Percentiles rank a stretch among this genome's conserved stretches.
Evolutionary conservation across 108 stramenopile genomes (phyloP).

Genomic region (Skeletonema menzelii): DNA sequence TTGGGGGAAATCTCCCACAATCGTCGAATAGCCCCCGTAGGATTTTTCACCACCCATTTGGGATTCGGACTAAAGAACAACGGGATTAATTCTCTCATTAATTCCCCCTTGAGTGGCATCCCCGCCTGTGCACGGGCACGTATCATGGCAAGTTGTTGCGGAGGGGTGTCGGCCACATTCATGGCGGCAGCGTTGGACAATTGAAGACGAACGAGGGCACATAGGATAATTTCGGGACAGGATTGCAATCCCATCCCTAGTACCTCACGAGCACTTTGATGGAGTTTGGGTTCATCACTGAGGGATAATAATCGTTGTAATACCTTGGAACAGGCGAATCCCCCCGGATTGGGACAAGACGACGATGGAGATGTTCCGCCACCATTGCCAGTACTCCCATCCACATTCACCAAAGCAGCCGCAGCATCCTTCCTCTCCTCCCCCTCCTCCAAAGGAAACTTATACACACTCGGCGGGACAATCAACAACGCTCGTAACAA

Average conservation of each 20-base stretch:
- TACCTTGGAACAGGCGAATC: conserved; percentile 76
- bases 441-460: conserved; percentile 64
- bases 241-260: conserved; percentile 68
- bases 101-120: conserved; percentile 81
- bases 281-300: conserved; percentile 71
- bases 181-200: conserved; percentile 29
- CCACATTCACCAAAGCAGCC: conserved; percentile 26
- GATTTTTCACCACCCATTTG: conserved; percentile 70
- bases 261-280: conserved; percentile 71
- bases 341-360: conserved; percentile 53
- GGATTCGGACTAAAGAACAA: conserved; percentile 87
- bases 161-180: conserved; percentile 13
- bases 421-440: conserved; percentile 70
- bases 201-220: conserved; percentile 67
- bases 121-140: conserved; percentile 62
- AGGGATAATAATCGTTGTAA: conserved; percentile 75
- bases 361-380: conserved; percentile 7
- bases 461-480: conserved; percentile 66
- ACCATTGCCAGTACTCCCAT: too few relatives aligned
- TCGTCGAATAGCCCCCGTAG: conserved; percentile 77
- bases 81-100: conserved; percentile 92
- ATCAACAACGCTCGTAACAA: conserved; percentile 69
- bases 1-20: conserved; percentile 86
- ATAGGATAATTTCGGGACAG: conserved; percentile 82
- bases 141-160: not conserved